A percentile compares a stretch with the other conserved stretches of the same genome.
Evolutionary conservation across 2,329 filamentous ascomycete species (phyloP).

Genomic region (Fusarium nurragi): DNA sequence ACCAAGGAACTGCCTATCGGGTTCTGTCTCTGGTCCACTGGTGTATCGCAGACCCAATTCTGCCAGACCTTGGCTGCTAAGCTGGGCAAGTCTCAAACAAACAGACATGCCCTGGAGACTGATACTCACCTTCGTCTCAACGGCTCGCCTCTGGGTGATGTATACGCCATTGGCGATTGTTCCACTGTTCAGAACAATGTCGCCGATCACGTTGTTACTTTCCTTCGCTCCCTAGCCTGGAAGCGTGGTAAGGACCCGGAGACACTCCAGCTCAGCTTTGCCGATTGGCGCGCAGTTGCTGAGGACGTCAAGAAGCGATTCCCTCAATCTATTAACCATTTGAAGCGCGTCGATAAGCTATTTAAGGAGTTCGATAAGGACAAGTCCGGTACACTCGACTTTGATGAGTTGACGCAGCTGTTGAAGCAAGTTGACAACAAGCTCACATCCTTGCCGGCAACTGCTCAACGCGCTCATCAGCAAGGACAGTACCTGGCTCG

Average conservation of each 20-base stretch:
- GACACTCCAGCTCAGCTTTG: conserved; percentile 84
- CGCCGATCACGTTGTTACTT: conserved; percentile 88
- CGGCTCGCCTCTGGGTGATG: conserved; percentile 89
- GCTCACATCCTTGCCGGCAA: conserved; percentile 92
- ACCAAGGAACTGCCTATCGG: conserved; percentile 95
- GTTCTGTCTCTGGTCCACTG: conserved; percentile 98
- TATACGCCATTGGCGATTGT: conserved; percentile 97
- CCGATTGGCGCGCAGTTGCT: conserved; percentile 88
- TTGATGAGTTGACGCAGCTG: conserved; percentile 88
- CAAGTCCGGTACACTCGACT: conserved; percentile 91
- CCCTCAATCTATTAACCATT: conserved; percentile 86
- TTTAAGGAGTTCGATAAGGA: conserved; percentile 95
- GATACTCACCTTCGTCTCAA: conserved; percentile 91
- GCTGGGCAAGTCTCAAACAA: conserved; percentile 80
- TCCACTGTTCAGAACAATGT: conserved; percentile 97
- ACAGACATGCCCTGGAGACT: conserved; percentile 91
- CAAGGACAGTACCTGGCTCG: conserved; percentile 92
- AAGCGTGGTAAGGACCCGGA: conserved; percentile 91
- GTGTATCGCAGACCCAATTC: conserved; percentile 86
- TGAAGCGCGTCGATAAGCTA: conserved; percentile 88
- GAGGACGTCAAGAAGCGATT: conserved; percentile 86
- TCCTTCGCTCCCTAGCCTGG: conserved; percentile 89
- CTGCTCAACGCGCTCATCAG: conserved; percentile 94
- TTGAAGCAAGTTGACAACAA: conserved; percentile 93
- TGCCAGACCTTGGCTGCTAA: conserved; percentile 80